phyloP scores from a whole-genome alignment of 345 rosid genomes.

The Chamaenerion angustifolium region DNA sequence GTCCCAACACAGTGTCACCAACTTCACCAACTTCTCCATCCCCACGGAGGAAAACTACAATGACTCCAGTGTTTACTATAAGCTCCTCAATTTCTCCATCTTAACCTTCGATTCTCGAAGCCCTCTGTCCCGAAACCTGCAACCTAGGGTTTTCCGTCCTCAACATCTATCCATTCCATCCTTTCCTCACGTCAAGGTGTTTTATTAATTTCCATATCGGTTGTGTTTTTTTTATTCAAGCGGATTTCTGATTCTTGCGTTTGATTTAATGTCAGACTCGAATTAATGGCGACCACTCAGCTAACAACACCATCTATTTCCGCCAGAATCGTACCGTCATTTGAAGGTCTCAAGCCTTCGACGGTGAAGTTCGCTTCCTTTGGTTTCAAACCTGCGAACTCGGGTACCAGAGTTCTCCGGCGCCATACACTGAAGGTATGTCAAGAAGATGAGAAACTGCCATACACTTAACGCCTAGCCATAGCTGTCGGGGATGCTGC shows the following conservation, averaged over 20 bases:
- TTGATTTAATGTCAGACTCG: background rate
- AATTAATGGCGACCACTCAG: conserved; percentile 55
- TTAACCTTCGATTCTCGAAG: conserved; percentile 30
- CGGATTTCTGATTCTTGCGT: no score
- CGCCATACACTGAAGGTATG: no score
- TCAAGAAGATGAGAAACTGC: no score
- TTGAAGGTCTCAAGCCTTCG: conserved; percentile 55
- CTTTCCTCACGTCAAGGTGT: no score
- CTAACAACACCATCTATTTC: conserved; percentile 49
- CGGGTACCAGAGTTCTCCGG: conserved; percentile 25
- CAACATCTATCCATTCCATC: no score
- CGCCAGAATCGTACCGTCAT: conserved; percentile 34
- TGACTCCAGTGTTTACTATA: conserved; percentile 15
- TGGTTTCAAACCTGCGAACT: conserved; percentile 20
- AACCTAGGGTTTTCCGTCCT: conserved; percentile 1
- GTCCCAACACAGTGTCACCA: conserved; percentile 13
- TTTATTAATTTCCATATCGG: no score
- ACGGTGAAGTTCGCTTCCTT: conserved; percentile 32
- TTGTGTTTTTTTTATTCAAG: background rate
- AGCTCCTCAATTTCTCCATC: conserved; percentile 30
- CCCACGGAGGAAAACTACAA: background rate
- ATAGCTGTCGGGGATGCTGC: no score
- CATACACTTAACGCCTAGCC: no score
- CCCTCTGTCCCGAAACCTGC: conserved; percentile 28
- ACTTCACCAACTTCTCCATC: conserved; percentile 30